Percentiles rank a stretch among this genome's conserved stretches.
Conservation (phyloP, 2,329 filamentous ascomycete species). For the Dothidotthia symphoricarpi region DNA sequence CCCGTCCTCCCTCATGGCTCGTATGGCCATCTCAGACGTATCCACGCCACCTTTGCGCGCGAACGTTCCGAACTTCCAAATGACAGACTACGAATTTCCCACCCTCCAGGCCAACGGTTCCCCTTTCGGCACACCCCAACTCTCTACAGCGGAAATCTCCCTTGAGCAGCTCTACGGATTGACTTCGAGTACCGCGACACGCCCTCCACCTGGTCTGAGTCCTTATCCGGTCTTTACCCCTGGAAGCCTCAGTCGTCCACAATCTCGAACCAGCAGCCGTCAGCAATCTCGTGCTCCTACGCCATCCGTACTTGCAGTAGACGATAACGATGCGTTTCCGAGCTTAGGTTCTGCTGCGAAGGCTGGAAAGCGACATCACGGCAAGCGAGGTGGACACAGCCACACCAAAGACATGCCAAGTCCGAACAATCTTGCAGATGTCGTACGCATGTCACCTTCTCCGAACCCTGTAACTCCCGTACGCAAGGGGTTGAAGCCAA, state of each 20-base stretch:
- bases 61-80: constrained; percentile 67
- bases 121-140: constrained; percentile 42
- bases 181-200: constrained; percentile 39
- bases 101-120: constrained; percentile 57
- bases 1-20: constrained; percentile 79
- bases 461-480: constrained; percentile 62
- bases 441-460: constrained; percentile 92
- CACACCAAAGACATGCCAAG: constrained; percentile 50
- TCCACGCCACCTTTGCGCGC: constrained; percentile 63
- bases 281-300: constrained; percentile 66
- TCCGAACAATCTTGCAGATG: constrained; percentile 82
- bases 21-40: constrained; percentile 70
- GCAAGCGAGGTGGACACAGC: constrained; percentile 81
- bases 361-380: constrained; percentile 85
- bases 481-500: constrained; percentile 61
- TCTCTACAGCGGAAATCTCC: constrained; percentile 43
- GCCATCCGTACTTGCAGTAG: constrained; percentile 71
- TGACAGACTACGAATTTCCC: constrained; percentile 86
- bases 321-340: constrained; percentile 95
- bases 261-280: constrained; percentile 81
- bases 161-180: constrained; percentile 46
- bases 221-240: constrained; percentile 59
- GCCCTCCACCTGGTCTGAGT: constrained; percentile 70
- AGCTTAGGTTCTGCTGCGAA: constrained; percentile 77
- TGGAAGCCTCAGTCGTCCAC: constrained; percentile 59